Percentiles rank a stretch among this genome's conserved stretches.
Conservation (phyloP, 768 basidiomycete genomes). For the Termitomyces sp. region DNA sequence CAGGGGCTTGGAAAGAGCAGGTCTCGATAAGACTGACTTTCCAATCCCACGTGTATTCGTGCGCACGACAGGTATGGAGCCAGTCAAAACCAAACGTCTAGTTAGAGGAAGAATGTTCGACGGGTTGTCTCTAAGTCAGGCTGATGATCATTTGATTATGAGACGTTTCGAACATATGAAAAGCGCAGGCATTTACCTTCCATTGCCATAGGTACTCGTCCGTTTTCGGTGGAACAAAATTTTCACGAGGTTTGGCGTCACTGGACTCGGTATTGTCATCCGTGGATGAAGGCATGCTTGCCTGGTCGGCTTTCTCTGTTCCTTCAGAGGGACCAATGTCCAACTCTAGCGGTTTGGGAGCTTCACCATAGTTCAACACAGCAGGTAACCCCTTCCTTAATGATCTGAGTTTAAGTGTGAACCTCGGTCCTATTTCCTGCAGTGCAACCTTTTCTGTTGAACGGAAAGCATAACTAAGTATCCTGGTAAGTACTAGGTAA, state of each 20-base stretch:
- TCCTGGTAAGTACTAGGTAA: not conserved
- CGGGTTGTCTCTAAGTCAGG: conserved; percentile 91
- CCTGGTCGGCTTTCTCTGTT: conserved; percentile 21
- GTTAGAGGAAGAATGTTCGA: conserved; percentile 84
- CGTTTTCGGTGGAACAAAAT: conserved; percentile 53
- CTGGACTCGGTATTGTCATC: conserved; percentile 15
- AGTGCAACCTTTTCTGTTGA: conserved; percentile 87
- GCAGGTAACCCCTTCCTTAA: conserved; percentile 85
- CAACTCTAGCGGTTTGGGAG: conserved; percentile 51
- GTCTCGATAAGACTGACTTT: not conserved
- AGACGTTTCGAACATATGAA: not conserved
- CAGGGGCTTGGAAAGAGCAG: not conserved
- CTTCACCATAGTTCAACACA: conserved; percentile 64
- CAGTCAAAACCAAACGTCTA: not conserved
- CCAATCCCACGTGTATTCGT: not conserved
- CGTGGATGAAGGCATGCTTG: conserved; percentile 19
- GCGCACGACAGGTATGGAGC: not conserved
- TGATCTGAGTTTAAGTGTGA: conserved; percentile 90
- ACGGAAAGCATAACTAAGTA: conserved; percentile 79
- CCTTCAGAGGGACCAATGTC: conserved; percentile 34
- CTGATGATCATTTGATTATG: conserved; percentile 32
- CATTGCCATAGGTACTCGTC: conserved; percentile 86
- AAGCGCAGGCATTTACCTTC: conserved; percentile 56
- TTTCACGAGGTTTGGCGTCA: conserved; percentile 18
- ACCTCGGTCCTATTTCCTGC: conserved; percentile 97